Base-by-base conservation (phyloP, 2,329 filamentous ascomycete genomes). In the Hypoxylon rubiginosum region DNA sequence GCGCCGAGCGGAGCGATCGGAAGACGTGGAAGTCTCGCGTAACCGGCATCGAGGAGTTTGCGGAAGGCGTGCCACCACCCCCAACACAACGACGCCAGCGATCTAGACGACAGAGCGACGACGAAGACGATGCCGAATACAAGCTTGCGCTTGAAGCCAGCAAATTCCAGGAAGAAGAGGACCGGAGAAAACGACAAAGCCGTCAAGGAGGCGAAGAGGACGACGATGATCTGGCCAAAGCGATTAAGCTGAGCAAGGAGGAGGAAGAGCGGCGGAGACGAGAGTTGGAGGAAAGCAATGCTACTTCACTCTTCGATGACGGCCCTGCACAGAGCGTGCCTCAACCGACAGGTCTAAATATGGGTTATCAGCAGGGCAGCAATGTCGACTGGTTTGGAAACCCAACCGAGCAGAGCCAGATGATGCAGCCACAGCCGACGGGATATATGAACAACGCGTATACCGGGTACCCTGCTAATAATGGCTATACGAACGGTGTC, bases 351-450 rank as follows among this genome's bases (percentile, higher is more conserved):
- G 95, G 94, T 36, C 94, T 93, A 83, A 98, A 97, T 80, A 94
- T 97, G 81, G 95, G 95, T 50, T 99, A 99, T 76, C 94, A 98
- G 82, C 96, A 99, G 81, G 95, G 97, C 77, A 92, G 92, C 62
- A 93, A 93, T 11, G 96, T 99, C 17, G 96, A 99, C 80, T 98
- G 97, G 89, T 96, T 97, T 74, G 96, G 95, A 64, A 99, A 99
- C 79, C 93, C 94, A 11, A 91, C 98, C 74, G 92, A 95, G 63
- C 90, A 89, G 74, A 88, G 82, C 73, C 91, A 92, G 75, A 86
- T 88, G 77, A 86, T 91, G 71, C 90, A 94, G 78, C 86, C 88
- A 48, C 94, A 97, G 78, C 91, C 89, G 2, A 97, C 93, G 0
- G 93, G 93, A n/a, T 92, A 86, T 69, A 82, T 84, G 28, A 89